phyloP scores from a whole-genome alignment of 768 basidiomycete species.

The Mycena crocata region DNA sequence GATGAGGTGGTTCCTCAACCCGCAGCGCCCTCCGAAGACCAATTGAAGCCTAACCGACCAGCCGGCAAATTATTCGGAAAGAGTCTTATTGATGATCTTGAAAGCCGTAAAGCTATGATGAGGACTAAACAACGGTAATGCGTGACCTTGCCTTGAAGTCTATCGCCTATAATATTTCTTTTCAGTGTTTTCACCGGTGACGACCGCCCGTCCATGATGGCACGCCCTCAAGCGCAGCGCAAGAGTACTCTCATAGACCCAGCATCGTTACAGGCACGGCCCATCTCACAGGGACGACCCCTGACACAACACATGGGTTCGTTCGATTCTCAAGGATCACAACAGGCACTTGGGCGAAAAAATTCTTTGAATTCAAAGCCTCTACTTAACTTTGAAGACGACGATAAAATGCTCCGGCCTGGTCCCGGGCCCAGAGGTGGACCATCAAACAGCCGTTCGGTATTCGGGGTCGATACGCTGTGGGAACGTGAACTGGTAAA shows the following conservation, averaged over 20 bases:
- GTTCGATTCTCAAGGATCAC: slow-evolving; percentile 52
- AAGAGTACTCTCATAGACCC: slow-evolving; percentile 83
- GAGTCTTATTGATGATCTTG: slow-evolving; percentile 92
- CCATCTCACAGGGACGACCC: slow-evolving; percentile 47
- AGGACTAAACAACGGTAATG: slow-evolving; percentile 84
- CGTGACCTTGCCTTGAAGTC: not conserved
- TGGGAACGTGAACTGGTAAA: slow-evolving; percentile 93
- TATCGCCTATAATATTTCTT: slow-evolving; percentile 7
- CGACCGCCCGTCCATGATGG: slow-evolving; percentile 94
- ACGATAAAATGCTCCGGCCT: slow-evolving; percentile 48
- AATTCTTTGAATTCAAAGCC: slow-evolving; percentile 69
- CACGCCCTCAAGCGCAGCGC: slow-evolving; percentile 65
- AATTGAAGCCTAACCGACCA: slow-evolving; percentile 59
- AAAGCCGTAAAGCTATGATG: slow-evolving; percentile 85
- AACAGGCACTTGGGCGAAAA: slow-evolving; percentile 54
- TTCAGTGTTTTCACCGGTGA: slow-evolving; percentile 89
- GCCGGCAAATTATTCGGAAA: slow-evolving; percentile 89
- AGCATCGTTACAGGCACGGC: slow-evolving; percentile 56
- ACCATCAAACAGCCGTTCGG: slow-evolving; percentile 70
- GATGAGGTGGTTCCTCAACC: slow-evolving; percentile 48
- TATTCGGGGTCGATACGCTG: slow-evolving; percentile 93
- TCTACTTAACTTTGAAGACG: slow-evolving; percentile 74
- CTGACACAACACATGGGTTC: slow-evolving; percentile 57
- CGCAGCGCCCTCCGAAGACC: slow-evolving; percentile 42
- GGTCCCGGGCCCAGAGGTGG: slow-evolving; percentile 40